These are phyloP conservation scores for Tulasnella sp. DNA, from an alignment of 768 basidiomycete genomes.

Conservation along the genomic window DNA sequence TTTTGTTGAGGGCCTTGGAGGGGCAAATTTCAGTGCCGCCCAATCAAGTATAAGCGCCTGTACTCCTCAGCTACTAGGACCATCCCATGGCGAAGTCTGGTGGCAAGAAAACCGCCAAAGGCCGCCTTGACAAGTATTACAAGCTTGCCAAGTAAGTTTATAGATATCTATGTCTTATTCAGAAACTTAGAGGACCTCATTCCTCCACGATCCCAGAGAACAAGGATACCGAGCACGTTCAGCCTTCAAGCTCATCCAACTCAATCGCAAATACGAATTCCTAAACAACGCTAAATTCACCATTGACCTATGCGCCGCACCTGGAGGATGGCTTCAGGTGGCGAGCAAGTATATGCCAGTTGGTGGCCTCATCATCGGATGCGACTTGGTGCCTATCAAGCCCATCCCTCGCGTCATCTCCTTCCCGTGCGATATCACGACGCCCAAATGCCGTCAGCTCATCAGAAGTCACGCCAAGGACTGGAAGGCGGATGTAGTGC, in stretches of 20 bases:
- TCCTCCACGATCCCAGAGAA: constrained; percentile 50
- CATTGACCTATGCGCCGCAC: constrained; percentile 96
- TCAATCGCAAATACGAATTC: constrained; percentile 96
- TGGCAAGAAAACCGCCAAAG: constrained; percentile 93
- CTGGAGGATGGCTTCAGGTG: constrained; percentile 98
- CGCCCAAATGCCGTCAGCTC: constrained; percentile 74
- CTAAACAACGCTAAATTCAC: constrained; percentile 82
- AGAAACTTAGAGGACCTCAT: constrained; percentile 2
- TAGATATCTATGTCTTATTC: background rate
- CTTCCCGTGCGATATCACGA: constrained; percentile 91
- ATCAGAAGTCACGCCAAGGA: constrained; percentile 85
- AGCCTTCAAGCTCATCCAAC: constrained; percentile 95
- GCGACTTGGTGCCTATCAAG: constrained; percentile 92
- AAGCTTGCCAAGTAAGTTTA: constrained; percentile 71
- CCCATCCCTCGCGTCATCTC: constrained; percentile 89
- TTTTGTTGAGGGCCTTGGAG: background rate
- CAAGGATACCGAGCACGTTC: constrained; percentile 99
- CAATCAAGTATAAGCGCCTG: background rate
- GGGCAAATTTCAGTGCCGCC: background rate
- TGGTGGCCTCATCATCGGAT: constrained; percentile 86
- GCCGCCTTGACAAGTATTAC: constrained; percentile 94
- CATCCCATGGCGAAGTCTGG: constrained; percentile 64
- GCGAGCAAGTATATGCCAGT: constrained; percentile 95
- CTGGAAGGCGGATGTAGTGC: constrained; percentile 97
- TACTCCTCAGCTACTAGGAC: background rate